These are phyloP conservation scores for Cyberlindnera maritima DNA, from an alignment of 805 yeast genomes.

Conservation along the genomic window DNA sequence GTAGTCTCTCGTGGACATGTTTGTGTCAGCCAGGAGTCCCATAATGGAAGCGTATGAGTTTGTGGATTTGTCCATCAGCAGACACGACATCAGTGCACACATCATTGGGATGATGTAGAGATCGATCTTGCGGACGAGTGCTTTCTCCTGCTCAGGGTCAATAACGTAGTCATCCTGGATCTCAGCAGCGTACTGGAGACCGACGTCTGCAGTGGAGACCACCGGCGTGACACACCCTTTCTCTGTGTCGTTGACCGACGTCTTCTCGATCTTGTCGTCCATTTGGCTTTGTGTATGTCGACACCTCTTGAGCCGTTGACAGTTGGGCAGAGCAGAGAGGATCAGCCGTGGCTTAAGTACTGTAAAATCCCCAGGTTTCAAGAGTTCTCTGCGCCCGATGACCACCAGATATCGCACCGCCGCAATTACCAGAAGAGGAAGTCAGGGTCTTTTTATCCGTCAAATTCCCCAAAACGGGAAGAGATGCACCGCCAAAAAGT, in stretches of 20 bases:
- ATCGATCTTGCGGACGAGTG: slow-evolving; percentile 12
- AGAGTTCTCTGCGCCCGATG: too few species aligned
- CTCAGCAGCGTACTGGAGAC: background rate
- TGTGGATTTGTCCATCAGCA: slow-evolving; percentile 14
- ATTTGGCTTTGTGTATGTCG: background rate
- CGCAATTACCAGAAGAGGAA: background rate
- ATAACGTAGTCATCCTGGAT: background rate
- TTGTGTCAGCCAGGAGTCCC: slow-evolving; percentile 44
- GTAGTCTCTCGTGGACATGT: slow-evolving; percentile 43
- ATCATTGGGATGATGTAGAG: slow-evolving; percentile 7
- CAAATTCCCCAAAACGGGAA: background rate
- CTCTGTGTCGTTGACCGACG: background rate
- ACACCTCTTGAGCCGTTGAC: too few species aligned
- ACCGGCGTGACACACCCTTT: background rate
- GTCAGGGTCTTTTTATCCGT: background rate
- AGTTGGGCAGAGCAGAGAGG: too few species aligned
- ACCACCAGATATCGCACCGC: background rate
- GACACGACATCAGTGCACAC: slow-evolving; percentile 10
- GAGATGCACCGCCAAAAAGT: too few species aligned
- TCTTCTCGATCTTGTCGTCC: background rate
- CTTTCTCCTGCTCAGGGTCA: slow-evolving; percentile 3
- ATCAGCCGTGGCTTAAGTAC: too few species aligned
- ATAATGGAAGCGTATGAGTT: slow-evolving; percentile 44
- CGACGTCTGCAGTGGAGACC: background rate
- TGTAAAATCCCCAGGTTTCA: too few species aligned